Evolutionary conservation across 345 rosid species (phyloP).

Genomic region (Hypericum perforatum): DNA sequence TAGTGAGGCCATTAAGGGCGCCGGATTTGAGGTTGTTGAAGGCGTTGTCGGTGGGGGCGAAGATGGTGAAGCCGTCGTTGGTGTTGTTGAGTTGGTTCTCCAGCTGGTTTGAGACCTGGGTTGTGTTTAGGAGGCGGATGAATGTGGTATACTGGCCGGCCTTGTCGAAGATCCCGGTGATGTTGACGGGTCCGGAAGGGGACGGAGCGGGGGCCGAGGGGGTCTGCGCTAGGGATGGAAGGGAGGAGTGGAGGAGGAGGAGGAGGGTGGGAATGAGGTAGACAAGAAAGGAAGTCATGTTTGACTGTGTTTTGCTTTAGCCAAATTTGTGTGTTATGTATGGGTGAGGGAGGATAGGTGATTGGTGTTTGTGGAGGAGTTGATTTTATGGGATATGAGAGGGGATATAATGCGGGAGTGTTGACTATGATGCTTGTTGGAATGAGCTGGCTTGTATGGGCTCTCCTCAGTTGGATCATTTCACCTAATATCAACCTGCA

Average conservation of each 20-base stretch:
- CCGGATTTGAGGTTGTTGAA: conserved; percentile 58
- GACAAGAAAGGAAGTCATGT: conserved; percentile 34
- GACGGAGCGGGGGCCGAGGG: conserved; percentile 43
- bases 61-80: conserved; percentile 61
- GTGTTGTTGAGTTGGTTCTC: conserved; percentile 61
- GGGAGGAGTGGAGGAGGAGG: conserved; percentile 28
- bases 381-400: conserved; percentile 7
- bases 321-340: not conserved
- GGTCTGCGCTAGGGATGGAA: conserved; percentile 22
- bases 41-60: conserved; percentile 86
- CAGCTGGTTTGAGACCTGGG: conserved; percentile 49
- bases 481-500: too few relatives aligned
- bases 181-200: conserved; percentile 49
- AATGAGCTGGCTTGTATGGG: conserved; percentile 33
- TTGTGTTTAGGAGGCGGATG: conserved; percentile 40
- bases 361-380: too few relatives aligned
- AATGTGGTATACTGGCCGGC: conserved; percentile 50
- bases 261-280: conserved; percentile 12
- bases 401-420: conserved; percentile 14
- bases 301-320: not conserved
- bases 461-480: too few relatives aligned
- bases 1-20: conserved; percentile 32
- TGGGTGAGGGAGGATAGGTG: too few relatives aligned
- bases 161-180: conserved; percentile 66
- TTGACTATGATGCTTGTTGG: conserved; percentile 18